Evolutionary conservation across 495 filamentous ascomycete species (phyloP).

Genomic region (Aspergillus taichungensis): DNA sequence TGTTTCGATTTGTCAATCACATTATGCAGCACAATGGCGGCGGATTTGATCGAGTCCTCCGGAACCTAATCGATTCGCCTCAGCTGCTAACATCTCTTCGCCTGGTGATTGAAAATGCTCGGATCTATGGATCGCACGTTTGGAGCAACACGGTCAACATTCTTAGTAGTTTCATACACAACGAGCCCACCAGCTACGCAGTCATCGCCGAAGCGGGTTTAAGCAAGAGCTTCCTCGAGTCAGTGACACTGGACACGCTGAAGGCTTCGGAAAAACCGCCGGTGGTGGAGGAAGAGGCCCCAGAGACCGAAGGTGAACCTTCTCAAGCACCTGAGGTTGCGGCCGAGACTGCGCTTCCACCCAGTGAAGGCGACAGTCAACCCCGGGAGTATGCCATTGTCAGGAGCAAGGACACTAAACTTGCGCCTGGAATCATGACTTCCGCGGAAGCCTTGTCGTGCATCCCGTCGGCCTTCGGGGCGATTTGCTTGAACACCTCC

Average conservation of each 20-base stretch:
- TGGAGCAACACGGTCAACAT: constrained; percentile 91
- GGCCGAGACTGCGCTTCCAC: constrained; percentile 9
- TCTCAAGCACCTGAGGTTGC: constrained; percentile 7
- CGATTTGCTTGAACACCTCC: constrained; percentile 80
- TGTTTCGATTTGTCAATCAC: constrained; percentile 93
- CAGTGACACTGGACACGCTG: constrained; percentile 53
- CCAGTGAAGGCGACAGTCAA: constrained; percentile 12
- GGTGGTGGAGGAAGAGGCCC: constrained; percentile 17
- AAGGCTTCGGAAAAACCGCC: constrained; percentile 24
- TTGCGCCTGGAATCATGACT: constrained; percentile 71
- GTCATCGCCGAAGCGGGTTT: constrained; percentile 92
- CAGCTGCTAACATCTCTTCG: constrained; percentile 69
- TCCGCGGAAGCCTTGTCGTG: constrained; percentile 76
- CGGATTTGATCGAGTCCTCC: constrained; percentile 77
- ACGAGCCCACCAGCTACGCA: constrained; percentile 94
- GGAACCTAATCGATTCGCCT: constrained; percentile 91
- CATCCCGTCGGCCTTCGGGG: constrained; percentile 81
- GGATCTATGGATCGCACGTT: constrained; percentile 76
- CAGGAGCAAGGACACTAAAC: constrained; percentile 26
- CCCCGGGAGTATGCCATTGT: constrained; percentile 26
- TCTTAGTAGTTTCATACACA: constrained; percentile 93
- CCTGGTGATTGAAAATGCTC: constrained; percentile 69
- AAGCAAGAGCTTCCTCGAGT: constrained; percentile 71
- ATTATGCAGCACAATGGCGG: constrained; percentile 81
- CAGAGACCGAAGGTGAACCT: constrained; percentile 20